Base-by-base conservation (phyloP, 1,284 basidiomycete species). In the Pseudozyma pruni region DNA sequence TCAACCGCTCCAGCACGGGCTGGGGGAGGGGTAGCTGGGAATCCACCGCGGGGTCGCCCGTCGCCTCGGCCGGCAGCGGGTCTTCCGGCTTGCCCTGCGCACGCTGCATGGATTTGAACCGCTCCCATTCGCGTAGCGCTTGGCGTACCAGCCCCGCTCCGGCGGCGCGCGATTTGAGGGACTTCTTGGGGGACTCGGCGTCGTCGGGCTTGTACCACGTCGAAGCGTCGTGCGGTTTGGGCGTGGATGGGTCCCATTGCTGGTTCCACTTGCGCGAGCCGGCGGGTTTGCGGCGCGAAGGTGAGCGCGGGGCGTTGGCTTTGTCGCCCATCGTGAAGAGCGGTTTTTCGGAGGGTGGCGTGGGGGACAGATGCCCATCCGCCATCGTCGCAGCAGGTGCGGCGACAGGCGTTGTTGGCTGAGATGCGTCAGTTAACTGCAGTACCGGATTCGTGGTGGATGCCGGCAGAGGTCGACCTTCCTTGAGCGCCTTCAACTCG, bases 401-500 rank as follows among this genome's bases (percentile, higher is more conserved):
- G 22, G 66, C 66, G 32, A 59, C 59, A 5, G 49, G 35, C 5
- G 42, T 37, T 11, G 44, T 16, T 8, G 46, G 34, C 19, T 35
- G 35, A 13, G 53, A 32, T 19, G 50, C 45, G 14, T 46, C 54
- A 5, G 37, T 23, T 14, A 35, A 19, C 14, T 27, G 42, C n/a
- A 46, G 17, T 33, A 22, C 17, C 14, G 45, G 29, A 20, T 17
- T 48, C 4, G 25, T 23, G 4, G 50, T 14, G 11, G 44, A 31
- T 19, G 46, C 23, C 1, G 50, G 50, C 23, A 55, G 19, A 0
- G n/a, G 16, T 16, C 52, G 19, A 1, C 63, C 68, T 39, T 58
- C 54, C 44, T 75, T 77, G 44, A 76, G 40, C 35, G 62, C 61
- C 43, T 64, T 58, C 25, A 78, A 41, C 38, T 78, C 76, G 25